Conservation (phyloP, 2,329 filamentous ascomycete genomes). For the Acephala macrosclerotiorum region DNA sequence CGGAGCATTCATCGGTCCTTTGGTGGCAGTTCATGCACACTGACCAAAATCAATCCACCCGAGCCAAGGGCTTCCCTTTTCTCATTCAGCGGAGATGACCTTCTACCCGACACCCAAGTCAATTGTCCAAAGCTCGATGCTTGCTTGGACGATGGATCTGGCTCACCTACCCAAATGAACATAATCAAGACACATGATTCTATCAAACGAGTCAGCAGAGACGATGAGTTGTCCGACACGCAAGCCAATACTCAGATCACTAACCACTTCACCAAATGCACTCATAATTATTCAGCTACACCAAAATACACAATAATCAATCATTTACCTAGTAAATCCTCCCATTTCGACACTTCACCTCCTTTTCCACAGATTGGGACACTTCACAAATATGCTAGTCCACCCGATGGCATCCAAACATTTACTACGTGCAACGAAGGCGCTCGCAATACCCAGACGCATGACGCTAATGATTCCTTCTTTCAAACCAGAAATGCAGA, state of each 20-base stretch:
- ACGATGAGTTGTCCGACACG: neutral
- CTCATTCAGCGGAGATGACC: neutral
- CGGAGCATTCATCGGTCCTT: neutral
- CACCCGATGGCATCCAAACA: no score
- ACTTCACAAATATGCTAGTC: neutral
- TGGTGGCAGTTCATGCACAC: neutral
- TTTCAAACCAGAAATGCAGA: no score
- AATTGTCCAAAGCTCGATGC: neutral
- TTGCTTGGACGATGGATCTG: neutral
- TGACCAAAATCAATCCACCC: neutral
- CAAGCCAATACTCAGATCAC: neutral
- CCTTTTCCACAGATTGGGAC: conserved; percentile 1
- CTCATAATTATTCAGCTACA: neutral
- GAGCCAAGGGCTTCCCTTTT: neutral
- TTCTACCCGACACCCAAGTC: neutral
- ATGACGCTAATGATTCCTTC: no score
- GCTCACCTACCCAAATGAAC: neutral
- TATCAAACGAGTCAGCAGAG: neutral
- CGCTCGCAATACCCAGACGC: no score
- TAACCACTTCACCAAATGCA: neutral
- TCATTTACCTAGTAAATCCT: neutral
- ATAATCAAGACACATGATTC: neutral
- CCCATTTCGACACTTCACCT: neutral
- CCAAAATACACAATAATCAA: neutral
- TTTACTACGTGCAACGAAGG: no score